These are phyloP conservation scores for Beauveria australis DNA, from an alignment of 2,329 filamentous ascomycete species.

Conservation along the genomic window DNA sequence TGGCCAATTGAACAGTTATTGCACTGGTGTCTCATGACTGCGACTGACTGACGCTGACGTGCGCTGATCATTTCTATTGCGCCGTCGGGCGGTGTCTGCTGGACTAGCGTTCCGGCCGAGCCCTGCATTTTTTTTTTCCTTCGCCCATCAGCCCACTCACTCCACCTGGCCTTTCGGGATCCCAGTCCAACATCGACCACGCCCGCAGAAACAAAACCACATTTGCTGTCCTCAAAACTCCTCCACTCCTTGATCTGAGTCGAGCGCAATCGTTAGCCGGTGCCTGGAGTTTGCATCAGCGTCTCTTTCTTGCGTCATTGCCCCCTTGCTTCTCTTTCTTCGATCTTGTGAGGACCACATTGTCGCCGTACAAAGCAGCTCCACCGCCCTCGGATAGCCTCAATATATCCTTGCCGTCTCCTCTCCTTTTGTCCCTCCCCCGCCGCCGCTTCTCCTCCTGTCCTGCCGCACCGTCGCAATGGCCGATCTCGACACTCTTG, in stretches of 20 bases:
- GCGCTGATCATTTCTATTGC: neutral
- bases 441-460: neutral
- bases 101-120: slow-evolving; percentile 1
- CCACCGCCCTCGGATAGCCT: slow-evolving; percentile 2
- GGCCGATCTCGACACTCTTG: slow-evolving; percentile 93
- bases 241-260: neutral
- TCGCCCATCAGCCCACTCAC: neutral
- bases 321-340: neutral
- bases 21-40: neutral
- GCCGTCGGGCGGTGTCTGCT: slow-evolving; percentile 1
- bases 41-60: neutral
- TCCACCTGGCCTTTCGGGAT: slow-evolving; percentile 7
- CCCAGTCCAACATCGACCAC: slow-evolving; percentile 2
- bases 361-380: neutral
- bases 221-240: neutral
- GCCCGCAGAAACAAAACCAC: neutral
- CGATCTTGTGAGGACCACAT: neutral
- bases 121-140: slow-evolving; percentile 3
- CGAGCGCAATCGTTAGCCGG: neutral
- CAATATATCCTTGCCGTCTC: neutral
- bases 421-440: neutral
- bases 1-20: neutral
- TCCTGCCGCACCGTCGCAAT: slow-evolving; percentile 42
- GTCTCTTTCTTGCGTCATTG: neutral
- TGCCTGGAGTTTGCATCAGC: neutral